Base-by-base conservation (phyloP, 441 rosid species). In the Populus hybrid region DNA sequence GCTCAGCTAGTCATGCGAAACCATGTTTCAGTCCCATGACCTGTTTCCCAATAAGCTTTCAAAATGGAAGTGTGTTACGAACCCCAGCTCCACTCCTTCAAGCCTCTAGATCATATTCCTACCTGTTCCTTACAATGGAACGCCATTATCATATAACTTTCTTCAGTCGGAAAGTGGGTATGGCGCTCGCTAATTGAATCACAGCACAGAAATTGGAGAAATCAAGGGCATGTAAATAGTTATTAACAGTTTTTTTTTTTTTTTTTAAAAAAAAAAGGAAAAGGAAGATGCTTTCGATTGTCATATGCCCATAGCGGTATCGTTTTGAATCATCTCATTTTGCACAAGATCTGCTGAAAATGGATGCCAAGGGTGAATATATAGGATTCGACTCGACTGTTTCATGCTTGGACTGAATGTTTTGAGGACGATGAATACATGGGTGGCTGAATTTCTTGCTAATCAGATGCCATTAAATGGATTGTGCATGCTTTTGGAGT, bases 11-110 rank as follows among this genome's bases (percentile, higher is more conserved):
- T 1, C 11, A 3, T 40, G 64, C 16, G 45, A 23, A 61, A 45
- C 72, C 53, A 53, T 53, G 26, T 21, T 53, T 75, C 9, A 24
- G 42, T 68, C 71, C 79, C 10, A 26, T 21, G 65, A 21, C 4
- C n/a, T 9, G 7, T 56, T 53, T 59, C 7, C 11, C 21, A 24
- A 33, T 21, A 20, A 28, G 26, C 61, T n/a, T 53, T 7, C 42
- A 65, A 6, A 33, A 24, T 23, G 36, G 40, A 23, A 24, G 38
- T 59, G 53, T 9, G 7, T 61, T 50, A 0, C 67, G 63, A 38
- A 71, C 73, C 59, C 64, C 76, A 50, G 82, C 78, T 21, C 78
- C 74, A 7, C 80, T 68, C 33, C 75, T 61, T 68, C 72, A 59
- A 40, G 71, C 72, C 29, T 45, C 45, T 8, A 68, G 66, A 40